Percentiles rank a stretch among this genome's conserved stretches.
Evolutionary conservation across 2,329 filamentous ascomycete genomes (phyloP).

Genomic region (Decorospora gaudefroyi): DNA sequence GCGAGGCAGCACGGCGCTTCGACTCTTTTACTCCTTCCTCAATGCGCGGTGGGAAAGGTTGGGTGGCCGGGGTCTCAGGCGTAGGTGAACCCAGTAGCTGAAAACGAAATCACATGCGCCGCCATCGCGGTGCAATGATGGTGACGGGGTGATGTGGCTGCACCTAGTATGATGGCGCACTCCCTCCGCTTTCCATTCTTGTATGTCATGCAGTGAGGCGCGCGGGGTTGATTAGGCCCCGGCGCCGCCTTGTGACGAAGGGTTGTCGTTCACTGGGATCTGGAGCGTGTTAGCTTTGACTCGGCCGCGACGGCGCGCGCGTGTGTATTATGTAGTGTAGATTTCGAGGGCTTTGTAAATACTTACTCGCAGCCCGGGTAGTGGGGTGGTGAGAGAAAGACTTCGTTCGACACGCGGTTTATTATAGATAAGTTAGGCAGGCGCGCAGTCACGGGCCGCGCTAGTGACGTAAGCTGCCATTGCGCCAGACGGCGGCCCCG

Average conservation of each 20-base stretch:
- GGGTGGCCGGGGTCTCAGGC: conserved; percentile 11
- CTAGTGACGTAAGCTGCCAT: conserved; percentile 19
- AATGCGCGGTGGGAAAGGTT: conserved; percentile 37
- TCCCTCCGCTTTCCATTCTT: conserved; percentile 46
- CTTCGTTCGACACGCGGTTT: conserved; percentile 16
- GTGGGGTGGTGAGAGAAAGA: conserved; percentile 28
- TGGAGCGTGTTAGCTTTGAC: conserved; percentile 15
- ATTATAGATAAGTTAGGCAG: conserved; percentile 11
- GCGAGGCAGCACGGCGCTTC: conserved; percentile 34
- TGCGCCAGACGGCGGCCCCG: neutral
- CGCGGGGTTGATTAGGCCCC: conserved; percentile 32
- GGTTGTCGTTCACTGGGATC: conserved; percentile 40
- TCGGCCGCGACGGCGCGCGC: neutral
- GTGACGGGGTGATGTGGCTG: conserved; percentile 17
- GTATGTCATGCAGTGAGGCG: conserved; percentile 32
- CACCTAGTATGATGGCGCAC: conserved; percentile 35
- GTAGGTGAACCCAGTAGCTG: conserved; percentile 23
- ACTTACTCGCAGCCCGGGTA: conserved; percentile 38
- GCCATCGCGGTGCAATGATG: conserved; percentile 27
- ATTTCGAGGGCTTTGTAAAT: neutral
- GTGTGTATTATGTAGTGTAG: neutral
- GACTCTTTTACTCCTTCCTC: conserved; percentile 42
- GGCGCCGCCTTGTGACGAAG: conserved; percentile 29
- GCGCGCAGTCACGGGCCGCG: conserved; percentile 26
- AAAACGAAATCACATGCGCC: conserved; percentile 17